Base-by-base conservation (phyloP, 495 filamentous ascomycete species). In the Neurospora sp. region DNA sequence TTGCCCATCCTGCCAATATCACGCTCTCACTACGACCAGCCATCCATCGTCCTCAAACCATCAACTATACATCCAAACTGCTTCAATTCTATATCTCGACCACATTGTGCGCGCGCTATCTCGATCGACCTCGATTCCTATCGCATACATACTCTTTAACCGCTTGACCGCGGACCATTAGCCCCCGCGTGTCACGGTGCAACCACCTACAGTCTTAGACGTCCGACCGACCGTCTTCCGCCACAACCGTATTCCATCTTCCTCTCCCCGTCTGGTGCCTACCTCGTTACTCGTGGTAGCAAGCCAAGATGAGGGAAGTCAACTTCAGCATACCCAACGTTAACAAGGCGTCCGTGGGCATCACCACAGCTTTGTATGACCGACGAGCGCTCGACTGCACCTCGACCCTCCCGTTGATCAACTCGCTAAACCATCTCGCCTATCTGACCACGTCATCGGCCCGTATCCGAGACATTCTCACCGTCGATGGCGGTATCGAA, bases 271-370 rank as follows among this genome's bases (percentile, higher is more conserved):
- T 76, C 75, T 80, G 76, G 79, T 77, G 78, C 78, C 78, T 77
- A 73, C 78, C 78, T 76, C 76, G 75, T 75, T 61, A 65, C 68
- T 73, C 76, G 75, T 72, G 65, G 76, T 74, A 77, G 76, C 76
- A 69, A 80, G 73, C 74, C 85, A 89, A 83, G 75, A 98, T 99
- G 96, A 93, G 96, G 83, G 96, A 99, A 89, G 94, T 97, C 85
- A 99, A 99, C 82, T 99, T 98, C 84, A 98, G 96, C 84, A 98
- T 99, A 80, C 96, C 96, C 42, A 97, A 96, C 88, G 94, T 96
- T 88, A 99, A 99, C 85, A 99, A 98, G 90, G 96, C 96, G 76
- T 97, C 96, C 72, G 96, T 99, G 80, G 95, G 96, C 77, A 99
- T 99, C 85, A 98, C 96, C 75, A 98, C 96, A 65, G 96, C 95